These are phyloP conservation scores for Botrytis cinerea DNA, from an alignment of 2,329 filamentous ascomycete species.

Conservation along the genomic window DNA sequence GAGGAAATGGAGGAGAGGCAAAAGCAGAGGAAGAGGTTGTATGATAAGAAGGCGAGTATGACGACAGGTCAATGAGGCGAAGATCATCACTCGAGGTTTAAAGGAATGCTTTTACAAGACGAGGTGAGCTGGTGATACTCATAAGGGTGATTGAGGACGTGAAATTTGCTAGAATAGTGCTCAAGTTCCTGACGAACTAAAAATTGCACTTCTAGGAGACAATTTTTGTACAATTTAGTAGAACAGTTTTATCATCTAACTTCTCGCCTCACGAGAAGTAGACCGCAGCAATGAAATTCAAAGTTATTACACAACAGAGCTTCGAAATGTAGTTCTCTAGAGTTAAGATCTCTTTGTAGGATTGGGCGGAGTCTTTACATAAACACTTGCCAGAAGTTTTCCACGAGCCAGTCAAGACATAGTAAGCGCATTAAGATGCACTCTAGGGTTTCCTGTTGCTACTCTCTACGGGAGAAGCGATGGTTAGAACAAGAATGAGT, in stretches of 20 bases:
- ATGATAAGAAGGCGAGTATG: conserved; percentile 25
- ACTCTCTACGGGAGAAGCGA: neutral
- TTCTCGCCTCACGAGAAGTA: too few species aligned
- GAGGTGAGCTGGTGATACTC: neutral
- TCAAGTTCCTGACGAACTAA: neutral
- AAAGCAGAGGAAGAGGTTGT: conserved; percentile 31
- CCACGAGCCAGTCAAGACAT: neutral
- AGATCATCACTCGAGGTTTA: neutral
- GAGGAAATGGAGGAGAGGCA: conserved; percentile 30
- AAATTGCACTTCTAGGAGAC: neutral
- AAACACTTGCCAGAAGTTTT: neutral
- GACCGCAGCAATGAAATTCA: neutral
- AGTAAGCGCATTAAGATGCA: neutral
- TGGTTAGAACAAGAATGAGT: neutral
- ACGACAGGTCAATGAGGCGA: neutral
- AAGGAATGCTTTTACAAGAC: neutral
- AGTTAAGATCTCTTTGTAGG: neutral
- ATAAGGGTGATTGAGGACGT: neutral
- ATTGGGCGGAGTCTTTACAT: neutral
- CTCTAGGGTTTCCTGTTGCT: neutral
- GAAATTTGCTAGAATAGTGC: neutral
- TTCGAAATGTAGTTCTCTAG: neutral
- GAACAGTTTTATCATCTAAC: neutral
- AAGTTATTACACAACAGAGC: neutral
- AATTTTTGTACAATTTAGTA: neutral